Evolutionary conservation across 129 eudicot genomes (phyloP).

Genomic region (Tagetes patula): DNA sequence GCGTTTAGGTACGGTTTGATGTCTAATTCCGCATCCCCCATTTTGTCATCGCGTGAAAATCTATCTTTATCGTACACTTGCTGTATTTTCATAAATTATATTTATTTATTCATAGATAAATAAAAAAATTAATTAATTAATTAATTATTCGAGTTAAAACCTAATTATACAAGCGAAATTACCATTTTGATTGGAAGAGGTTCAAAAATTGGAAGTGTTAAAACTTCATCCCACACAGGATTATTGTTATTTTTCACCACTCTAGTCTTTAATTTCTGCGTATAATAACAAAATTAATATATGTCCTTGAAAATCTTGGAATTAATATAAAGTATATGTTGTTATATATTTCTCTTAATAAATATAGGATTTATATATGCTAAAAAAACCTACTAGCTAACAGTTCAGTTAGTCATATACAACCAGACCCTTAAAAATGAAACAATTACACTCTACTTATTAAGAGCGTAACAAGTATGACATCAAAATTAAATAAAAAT

Average conservation of each 20-base stretch:
- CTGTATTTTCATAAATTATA: slow-evolving; percentile 23
- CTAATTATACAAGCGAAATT: slow-evolving; percentile 15
- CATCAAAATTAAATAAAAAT: too few species aligned
- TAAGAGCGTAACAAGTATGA: too few species aligned
- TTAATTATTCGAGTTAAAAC: neutral
- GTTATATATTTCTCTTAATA: too few species aligned
- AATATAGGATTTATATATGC: too few species aligned
- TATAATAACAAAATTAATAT: neutral
- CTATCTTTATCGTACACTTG: slow-evolving; percentile 50
- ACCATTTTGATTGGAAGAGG: slow-evolving; percentile 65
- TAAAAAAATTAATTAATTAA: neutral
- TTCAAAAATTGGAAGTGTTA: slow-evolving; percentile 59
- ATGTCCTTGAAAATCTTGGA: too few species aligned
- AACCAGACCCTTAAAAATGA: neutral
- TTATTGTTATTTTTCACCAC: slow-evolving; percentile 56
- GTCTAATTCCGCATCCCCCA: slow-evolving; percentile 59
- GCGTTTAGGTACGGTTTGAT: slow-evolving; percentile 47
- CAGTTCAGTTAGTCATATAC: too few species aligned
- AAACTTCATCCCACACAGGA: slow-evolving; percentile 77
- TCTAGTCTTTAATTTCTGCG: slow-evolving; percentile 71
- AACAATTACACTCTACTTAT: too few species aligned
- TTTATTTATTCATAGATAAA: neutral
- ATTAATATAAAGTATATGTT: too few species aligned
- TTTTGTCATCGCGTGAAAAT: slow-evolving; percentile 46
- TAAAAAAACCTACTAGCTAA: too few species aligned